Conservation (phyloP, 2,329 filamentous ascomycete species). For the Aspergillus alliaceus region DNA sequence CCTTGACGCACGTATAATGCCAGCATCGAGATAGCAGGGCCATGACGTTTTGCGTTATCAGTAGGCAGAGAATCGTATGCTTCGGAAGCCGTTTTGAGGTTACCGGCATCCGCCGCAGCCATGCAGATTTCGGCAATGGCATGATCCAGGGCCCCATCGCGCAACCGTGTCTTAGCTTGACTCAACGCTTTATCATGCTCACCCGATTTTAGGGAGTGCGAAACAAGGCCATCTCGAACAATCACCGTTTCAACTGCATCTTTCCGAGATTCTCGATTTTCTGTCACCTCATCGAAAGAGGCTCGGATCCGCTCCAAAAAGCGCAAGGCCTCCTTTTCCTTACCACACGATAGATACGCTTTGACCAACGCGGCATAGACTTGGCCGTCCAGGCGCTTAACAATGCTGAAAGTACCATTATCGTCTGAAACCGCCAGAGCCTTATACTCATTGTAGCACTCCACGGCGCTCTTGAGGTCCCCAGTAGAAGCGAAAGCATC, state of each 20-base stretch:
- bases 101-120: slow-evolving; percentile 75
- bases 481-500: slow-evolving; percentile 81
- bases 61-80: slow-evolving; percentile 62
- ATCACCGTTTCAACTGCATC: slow-evolving; percentile 69
- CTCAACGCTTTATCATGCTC: slow-evolving; percentile 72
- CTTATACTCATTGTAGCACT: slow-evolving; percentile 95
- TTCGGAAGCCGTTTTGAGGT: slow-evolving; percentile 65
- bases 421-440: slow-evolving; percentile 82
- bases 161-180: slow-evolving; percentile 64
- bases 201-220: slow-evolving; percentile 70
- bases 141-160: slow-evolving; percentile 57
- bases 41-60: slow-evolving; percentile 52
- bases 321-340: slow-evolving; percentile 75
- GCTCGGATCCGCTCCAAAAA: slow-evolving; percentile 80
- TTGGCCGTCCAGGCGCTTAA: slow-evolving; percentile 73
- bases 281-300: slow-evolving; percentile 48
- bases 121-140: slow-evolving; percentile 74
- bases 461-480: slow-evolving; percentile 83
- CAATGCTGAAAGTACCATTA: slow-evolving; percentile 66
- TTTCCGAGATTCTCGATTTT: slow-evolving; percentile 57
- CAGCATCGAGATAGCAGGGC: slow-evolving; percentile 74
- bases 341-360: slow-evolving; percentile 80
- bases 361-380: slow-evolving; percentile 92
- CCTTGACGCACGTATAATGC: slow-evolving; percentile 83
- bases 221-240: slow-evolving; percentile 72